Base-by-base conservation (phyloP, 805 yeast genomes). In the Schwanniomyces occidentalis region DNA sequence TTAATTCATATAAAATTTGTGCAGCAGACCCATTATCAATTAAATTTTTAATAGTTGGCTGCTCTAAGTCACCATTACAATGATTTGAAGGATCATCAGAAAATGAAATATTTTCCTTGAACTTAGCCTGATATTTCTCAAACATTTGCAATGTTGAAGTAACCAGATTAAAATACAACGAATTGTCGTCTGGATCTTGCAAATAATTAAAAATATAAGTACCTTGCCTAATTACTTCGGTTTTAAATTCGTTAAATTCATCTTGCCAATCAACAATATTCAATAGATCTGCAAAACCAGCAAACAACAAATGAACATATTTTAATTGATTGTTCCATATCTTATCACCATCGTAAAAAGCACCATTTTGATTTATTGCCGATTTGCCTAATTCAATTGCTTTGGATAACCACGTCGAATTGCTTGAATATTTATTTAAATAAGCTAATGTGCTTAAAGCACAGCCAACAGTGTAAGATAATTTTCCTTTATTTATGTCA, bases 401-500 rank as follows among this genome's bases (percentile, higher is more conserved):
- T 16, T 46, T 42, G 4, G 44, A 30, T 27, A 44, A 31, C 59
- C 60, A 57, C 15, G 44, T 36, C 2, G 20, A 14, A 32, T 49
- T 42, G 6, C 37, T 37, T 7, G 46, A 41, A 28, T 31, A 26
- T 22, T 43, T 38, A 33, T 34, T 30, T 19, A 59, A 38, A 37
- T 45, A 51, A 6, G 57, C 50, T 29, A 54, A 48, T 2, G 57
- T 35, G 8, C 58, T 51, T 27, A 59, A 41, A 7, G 53, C 51
- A 22, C 44, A 36, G 1, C 63, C 65, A 8, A 54, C 57, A 5
- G 63, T 54, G 43, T 59, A 59, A 5, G 63, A 40, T 13, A 59
- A 45, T 35, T 56, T 56, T 2, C 63, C 65, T 16, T 38, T 40
- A 36, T 59, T 58, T 7, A 53, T 21, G 19, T 34, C 38, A 16